Percentiles rank a stretch among this genome's conserved stretches.
These are phyloP conservation scores for Orbilia brochopaga DNA, from an alignment of 2,329 filamentous ascomycete species.

Conservation along the genomic window DNA sequence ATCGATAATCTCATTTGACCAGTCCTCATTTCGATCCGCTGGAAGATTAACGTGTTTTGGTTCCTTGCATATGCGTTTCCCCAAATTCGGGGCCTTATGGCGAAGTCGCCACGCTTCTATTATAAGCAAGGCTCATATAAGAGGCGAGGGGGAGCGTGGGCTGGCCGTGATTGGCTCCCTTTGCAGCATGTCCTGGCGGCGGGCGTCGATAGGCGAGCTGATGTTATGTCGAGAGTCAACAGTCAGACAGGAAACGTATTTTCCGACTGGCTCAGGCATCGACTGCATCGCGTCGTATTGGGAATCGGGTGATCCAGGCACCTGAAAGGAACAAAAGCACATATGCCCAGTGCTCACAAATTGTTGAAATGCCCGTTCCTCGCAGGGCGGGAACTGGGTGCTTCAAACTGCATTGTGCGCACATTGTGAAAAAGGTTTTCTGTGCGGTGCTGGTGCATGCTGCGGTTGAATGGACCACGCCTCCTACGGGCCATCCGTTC, in stretches of 20 bases:
- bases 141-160: not conserved
- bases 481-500: slow-evolving; percentile 8
- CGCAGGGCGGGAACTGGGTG: not conserved
- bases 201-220: slow-evolving; percentile 4
- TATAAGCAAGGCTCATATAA: slow-evolving; percentile 1
- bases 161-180: not conserved
- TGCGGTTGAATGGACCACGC: not conserved
- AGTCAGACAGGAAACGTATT: not conserved
- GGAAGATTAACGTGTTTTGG: not conserved
- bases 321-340: slow-evolving; percentile 3
- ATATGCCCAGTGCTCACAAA: not conserved
- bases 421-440: not conserved
- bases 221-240: not conserved
- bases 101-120: not conserved
- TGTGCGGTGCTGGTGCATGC: not conserved
- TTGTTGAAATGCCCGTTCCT: not conserved
- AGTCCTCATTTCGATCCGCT: slow-evolving; percentile 8
- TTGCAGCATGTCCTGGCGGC: slow-evolving; percentile 2
- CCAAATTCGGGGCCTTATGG: not conserved
- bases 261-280: not conserved
- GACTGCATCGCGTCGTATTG: not conserved
- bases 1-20: slow-evolving; percentile 4
- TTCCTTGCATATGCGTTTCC: slow-evolving; percentile 8
- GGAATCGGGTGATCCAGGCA: not conserved
- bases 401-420: not conserved